Base-by-base conservation (phyloP, 306 rosid genomes). In the Medicago arabica region DNA sequence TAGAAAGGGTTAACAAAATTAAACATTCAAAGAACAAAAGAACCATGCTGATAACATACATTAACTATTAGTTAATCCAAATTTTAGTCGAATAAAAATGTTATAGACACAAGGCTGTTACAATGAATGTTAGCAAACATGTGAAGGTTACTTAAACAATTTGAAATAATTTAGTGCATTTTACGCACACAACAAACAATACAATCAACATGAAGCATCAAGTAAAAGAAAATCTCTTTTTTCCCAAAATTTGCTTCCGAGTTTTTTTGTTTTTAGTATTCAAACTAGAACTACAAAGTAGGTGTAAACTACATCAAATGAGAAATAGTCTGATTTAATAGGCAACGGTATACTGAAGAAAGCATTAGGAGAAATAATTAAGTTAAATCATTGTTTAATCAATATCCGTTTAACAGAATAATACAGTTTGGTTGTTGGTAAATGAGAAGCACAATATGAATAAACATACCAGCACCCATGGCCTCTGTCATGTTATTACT, bases 381-480 rank as follows among this genome's bases (percentile, higher is more conserved):
- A 4, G 38, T 10, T 44, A 69, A 58, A 58, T 23, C 36, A 8
- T 62, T 34, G 72, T 51, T 71, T 78, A 16, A 62, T 40, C 49
- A 62, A 12, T 39, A 36, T 23, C 49, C 23, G n/a, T 18, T n/a
- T 53, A 72, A 19, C 6, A 9, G 6, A 36, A 43, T 3, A 28
- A 28, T 4, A 54, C 41, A 36, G 55, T 79, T 55, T n/a, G 49
- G 18, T 36, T 75, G 40, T 66, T 57, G 49, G 71, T 34, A 12
- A 44, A 47, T 14, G 54, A 74, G 39, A 74, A 74, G 36, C 40
- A 75, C 14, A 67, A 44, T 71, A 62, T 63, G 13, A 71, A 53
- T 43, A 47, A 84, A 83, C 91, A 80, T 89, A 95, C 99, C 99
- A 76, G 96, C 97, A 78, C 98, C 99, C 98, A 92, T 92, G 71